phyloP scores from a whole-genome alignment of 257 asterid species.

The Solanum raphanifolium region DNA sequence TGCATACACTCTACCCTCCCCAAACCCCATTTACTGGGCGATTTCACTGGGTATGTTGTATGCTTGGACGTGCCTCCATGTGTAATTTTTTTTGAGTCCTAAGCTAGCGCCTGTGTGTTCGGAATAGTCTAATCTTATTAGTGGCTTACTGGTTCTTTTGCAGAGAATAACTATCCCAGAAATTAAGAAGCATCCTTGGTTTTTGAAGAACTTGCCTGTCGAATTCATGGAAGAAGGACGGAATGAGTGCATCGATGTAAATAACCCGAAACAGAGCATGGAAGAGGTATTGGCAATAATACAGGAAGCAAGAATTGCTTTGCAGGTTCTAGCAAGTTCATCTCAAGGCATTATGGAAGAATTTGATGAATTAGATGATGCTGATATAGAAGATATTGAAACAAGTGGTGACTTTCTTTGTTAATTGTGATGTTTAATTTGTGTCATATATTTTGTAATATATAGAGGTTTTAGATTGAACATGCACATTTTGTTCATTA shows the following conservation, averaged over 20 bases:
- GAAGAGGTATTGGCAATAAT: constrained; percentile 18
- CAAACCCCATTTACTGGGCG: no score
- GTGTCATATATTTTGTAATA: no score
- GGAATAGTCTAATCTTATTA: neutral
- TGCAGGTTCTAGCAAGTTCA: neutral
- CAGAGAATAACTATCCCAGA: constrained; percentile 34
- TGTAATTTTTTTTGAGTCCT: neutral
- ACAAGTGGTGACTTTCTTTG: constrained; percentile 22
- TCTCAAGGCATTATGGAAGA: constrained; percentile 21
- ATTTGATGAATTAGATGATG: constrained; percentile 19
- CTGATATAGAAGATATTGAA: constrained; percentile 13
- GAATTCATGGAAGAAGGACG: constrained; percentile 30
- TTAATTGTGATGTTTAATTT: neutral
- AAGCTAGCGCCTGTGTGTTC: neutral
- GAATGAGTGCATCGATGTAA: constrained; percentile 5
- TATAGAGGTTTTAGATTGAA: no score
- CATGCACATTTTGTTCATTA: no score
- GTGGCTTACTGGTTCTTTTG: neutral
- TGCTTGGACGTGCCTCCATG: neutral
- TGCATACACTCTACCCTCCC: no score
- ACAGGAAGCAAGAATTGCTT: constrained; percentile 13
- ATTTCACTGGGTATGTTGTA: neutral
- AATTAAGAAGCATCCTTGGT: constrained; percentile 27
- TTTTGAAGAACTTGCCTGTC: constrained; percentile 17
- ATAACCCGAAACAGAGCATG: constrained; percentile 18